Conservation (phyloP, 2,329 filamentous ascomycete species). For the Colletotrichum sp. region DNA sequence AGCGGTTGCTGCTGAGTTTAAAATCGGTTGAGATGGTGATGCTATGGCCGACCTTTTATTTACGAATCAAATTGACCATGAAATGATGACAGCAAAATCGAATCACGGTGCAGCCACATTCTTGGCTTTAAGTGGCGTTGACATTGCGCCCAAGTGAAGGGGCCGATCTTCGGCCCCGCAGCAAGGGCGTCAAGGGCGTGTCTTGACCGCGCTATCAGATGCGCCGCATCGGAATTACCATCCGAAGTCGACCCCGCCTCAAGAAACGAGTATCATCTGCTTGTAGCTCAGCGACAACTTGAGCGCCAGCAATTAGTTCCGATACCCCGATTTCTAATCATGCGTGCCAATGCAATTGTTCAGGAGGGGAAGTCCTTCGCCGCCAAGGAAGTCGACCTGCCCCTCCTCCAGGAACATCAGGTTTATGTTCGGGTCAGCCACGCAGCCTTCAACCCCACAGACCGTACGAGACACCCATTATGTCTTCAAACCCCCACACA, state of each 20-base stretch:
- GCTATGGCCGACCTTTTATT: neutral
- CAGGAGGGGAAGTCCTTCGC: neutral
- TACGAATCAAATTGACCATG: neutral
- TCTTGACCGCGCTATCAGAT: neutral
- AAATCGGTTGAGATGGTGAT: neutral
- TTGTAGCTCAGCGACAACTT: neutral
- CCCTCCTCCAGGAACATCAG: neutral
- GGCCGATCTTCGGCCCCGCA: neutral
- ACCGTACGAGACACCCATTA: neutral
- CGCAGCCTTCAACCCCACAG: neutral
- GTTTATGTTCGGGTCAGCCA: neutral
- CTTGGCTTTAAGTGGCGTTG: neutral
- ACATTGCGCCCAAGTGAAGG: neutral
- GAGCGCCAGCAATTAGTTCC: neutral
- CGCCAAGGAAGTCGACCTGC: neutral
- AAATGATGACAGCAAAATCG: neutral
- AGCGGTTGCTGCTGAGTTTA: neutral
- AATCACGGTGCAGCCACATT: neutral
- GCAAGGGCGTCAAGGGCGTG: neutral
- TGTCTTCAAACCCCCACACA: neutral
- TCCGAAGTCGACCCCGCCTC: neutral
- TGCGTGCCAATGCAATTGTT: neutral
- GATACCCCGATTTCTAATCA: neutral
- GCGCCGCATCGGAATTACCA: neutral
- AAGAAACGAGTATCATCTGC: neutral